phyloP scores from a whole-genome alignment of 805 yeast genomes.

The Cyberlindnera saturnus region DNA sequence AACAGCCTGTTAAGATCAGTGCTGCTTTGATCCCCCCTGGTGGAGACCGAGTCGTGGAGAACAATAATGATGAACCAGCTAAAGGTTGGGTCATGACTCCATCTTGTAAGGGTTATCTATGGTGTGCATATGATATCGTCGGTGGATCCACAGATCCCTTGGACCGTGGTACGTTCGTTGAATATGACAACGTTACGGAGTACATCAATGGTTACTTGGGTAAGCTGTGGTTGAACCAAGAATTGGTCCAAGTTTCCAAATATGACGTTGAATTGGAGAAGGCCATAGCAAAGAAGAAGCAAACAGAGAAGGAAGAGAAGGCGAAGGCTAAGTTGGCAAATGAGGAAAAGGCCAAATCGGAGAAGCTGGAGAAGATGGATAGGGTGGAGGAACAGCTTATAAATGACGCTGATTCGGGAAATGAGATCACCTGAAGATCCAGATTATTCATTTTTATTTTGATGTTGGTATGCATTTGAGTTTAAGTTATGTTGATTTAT shows the following conservation, averaged over 20 bases:
- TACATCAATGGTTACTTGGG: slow-evolving; percentile 22
- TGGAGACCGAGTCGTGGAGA: slow-evolving; percentile 22
- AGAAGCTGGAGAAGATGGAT: background rate
- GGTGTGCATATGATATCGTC: slow-evolving; percentile 57
- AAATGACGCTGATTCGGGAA: no score
- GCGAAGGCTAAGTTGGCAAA: background rate
- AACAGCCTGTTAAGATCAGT: slow-evolving; percentile 34
- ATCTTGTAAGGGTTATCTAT: slow-evolving; percentile 46
- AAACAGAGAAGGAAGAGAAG: slow-evolving; percentile 1
- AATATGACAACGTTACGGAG: slow-evolving; percentile 21
- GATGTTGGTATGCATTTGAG: no score
- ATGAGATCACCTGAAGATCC: no score
- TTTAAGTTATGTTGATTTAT: no score
- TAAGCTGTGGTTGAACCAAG: slow-evolving; percentile 24
- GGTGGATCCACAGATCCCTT: slow-evolving; percentile 30
- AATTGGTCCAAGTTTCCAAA: slow-evolving; percentile 15
- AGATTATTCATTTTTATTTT: no score
- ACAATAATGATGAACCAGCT: slow-evolving; percentile 36
- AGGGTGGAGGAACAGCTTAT: background rate
- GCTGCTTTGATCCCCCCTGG: slow-evolving; percentile 48
- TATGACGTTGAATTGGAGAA: slow-evolving; percentile 10
- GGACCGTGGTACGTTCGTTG: slow-evolving; percentile 21
- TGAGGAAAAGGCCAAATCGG: background rate
- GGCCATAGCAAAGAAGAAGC: slow-evolving; percentile 1
- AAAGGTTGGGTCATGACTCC: slow-evolving; percentile 46